Conservation (phyloP, 2,329 filamentous ascomycete species). For the Colletotrichum musicola region DNA sequence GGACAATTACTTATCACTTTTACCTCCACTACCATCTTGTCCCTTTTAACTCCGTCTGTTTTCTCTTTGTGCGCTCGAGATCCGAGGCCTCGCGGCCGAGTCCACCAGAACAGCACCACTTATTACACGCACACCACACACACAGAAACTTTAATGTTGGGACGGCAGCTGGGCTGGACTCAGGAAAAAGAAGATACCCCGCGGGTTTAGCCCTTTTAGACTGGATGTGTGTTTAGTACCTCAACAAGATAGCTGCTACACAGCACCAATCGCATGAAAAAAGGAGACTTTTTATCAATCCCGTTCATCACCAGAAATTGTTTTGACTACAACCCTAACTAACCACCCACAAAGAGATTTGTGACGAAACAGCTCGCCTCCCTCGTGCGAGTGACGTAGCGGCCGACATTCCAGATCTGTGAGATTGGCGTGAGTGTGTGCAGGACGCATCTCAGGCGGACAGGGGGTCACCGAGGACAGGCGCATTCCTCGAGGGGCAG, state of each 20-base stretch:
- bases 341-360: too few species aligned
- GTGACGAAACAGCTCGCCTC: too few species aligned
- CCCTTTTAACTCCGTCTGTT: slow-evolving; percentile 9
- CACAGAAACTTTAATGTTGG: slow-evolving; percentile 10
- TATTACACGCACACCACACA: background rate
- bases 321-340: background rate
- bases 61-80: slow-evolving; percentile 26
- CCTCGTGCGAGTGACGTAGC: slow-evolving; percentile 17
- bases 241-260: slow-evolving; percentile 19
- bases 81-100: slow-evolving; percentile 15
- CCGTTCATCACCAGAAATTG: background rate
- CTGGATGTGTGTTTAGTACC: slow-evolving; percentile 28
- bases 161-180: slow-evolving; percentile 36
- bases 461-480: slow-evolving; percentile 28
- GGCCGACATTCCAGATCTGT: slow-evolving; percentile 32
- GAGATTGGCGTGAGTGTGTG: slow-evolving; percentile 32
- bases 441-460: slow-evolving; percentile 32
- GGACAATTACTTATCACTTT: slow-evolving; percentile 7
- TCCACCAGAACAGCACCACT: background rate
- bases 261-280: slow-evolving; percentile 20
- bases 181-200: slow-evolving; percentile 38
- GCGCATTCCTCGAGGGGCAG: slow-evolving; percentile 18
- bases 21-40: slow-evolving; percentile 7
- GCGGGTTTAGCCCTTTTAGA: slow-evolving; percentile 35
- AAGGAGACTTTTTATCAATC: background rate